These are phyloP conservation scores for Fonsecaea pedrosoi DNA, from an alignment of 2,329 filamentous ascomycete species.

Conservation along the genomic window DNA sequence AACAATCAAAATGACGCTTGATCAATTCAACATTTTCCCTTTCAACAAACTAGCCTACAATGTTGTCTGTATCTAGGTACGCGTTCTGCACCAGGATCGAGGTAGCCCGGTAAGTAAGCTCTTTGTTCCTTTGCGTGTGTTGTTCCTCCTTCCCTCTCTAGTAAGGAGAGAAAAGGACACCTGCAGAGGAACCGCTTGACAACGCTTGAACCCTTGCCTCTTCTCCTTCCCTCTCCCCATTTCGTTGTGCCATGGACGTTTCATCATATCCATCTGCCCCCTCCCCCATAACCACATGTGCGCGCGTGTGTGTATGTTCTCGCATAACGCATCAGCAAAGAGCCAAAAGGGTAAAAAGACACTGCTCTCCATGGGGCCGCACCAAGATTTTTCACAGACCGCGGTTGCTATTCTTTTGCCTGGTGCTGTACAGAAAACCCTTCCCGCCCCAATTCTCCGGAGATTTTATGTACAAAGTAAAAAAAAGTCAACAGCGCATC, in stretches of 20 bases:
- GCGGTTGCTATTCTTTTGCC: conserved; percentile 24
- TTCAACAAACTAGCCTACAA: not conserved
- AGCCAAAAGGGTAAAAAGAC: conserved; percentile 4
- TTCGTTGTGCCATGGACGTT: not conserved
- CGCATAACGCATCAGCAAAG: conserved; percentile 30
- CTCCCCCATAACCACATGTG: conserved; percentile 18
- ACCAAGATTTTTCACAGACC: conserved; percentile 19
- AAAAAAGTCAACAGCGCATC: conserved; percentile 18
- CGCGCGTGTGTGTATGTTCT: conserved; percentile 25
- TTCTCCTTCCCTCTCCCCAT: not conserved
- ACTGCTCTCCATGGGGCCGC: conserved; percentile 20
- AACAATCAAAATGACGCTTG: not conserved
- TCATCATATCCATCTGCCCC: conserved; percentile 15
- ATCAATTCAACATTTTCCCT: not conserved
- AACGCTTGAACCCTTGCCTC: not conserved
- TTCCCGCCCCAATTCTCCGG: conserved; percentile 7
- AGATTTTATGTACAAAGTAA: conserved; percentile 35
- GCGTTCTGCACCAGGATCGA: not conserved
- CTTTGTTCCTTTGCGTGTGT: not conserved
- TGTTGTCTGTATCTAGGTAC: no score
- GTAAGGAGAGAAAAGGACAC: not conserved
- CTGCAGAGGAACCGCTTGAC: not conserved
- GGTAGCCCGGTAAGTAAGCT: not conserved
- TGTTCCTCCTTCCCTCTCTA: not conserved
- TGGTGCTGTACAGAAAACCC: conserved; percentile 36